Base-by-base conservation (phyloP, 805 yeast species). In the Candida schatavii region DNA sequence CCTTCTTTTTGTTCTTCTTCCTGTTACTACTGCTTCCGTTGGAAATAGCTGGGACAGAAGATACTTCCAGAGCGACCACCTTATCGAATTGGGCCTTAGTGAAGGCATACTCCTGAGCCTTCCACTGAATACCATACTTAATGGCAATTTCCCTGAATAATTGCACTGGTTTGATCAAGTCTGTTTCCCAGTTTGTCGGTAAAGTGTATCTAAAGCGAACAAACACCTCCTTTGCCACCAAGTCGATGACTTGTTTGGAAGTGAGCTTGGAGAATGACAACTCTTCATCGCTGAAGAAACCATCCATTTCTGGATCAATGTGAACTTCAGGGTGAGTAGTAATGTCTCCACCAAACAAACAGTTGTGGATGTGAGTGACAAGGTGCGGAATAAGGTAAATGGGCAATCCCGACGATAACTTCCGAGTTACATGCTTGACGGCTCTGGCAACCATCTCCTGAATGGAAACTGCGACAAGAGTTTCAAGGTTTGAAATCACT, bases 121-220 rank as follows among this genome's bases (percentile, higher is more conserved):
- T 65, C 86, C 96, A 83, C 69, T 93, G 99, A 40, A 91, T 78
- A 64, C 98, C 98, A 51, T 82, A 78, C 63, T 86, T 85, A 41
- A 70, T 54, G 9, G 96, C 81, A 48, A 89, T 72, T 50, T 83
- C 85, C 65, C 90, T 81, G 53, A 88, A 69, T 33, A 85, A 55
- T 39, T 76, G 79, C 17, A 68, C 46, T 3, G 70, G 61, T 22
- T 57, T 59, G 28, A 75, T 46, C 14, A 57, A 48, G 1, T 61
- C 52, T 4, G 38, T 11, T 25, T 62, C 39, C 85, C 88, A 83
- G 38, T 69, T 61, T 0, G 54, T 59, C 1, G 81, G 69, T 33
- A 88, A 67, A 0, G 59, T 51, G 56, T 70, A 77, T 66, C 95
- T 79, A 73, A 77, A 89, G 55, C 95, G 82, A 30, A 60, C 48